Evolutionary conservation across 2,329 filamentous ascomycete species (phyloP).

Genomic region (Lecanosticta acicola): DNA sequence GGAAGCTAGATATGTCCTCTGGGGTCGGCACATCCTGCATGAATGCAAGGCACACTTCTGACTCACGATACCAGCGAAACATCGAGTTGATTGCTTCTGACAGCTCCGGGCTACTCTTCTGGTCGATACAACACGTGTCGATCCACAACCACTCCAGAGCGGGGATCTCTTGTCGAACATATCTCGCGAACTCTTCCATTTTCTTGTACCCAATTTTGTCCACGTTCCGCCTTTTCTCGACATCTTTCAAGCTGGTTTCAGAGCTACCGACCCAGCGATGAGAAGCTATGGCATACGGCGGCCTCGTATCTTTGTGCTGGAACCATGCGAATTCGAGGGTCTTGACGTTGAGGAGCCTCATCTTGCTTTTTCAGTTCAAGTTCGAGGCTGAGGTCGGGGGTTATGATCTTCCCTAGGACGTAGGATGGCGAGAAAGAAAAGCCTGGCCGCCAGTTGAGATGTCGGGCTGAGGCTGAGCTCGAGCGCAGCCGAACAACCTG

Average conservation of each 20-base stretch:
- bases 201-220: slow-evolving; percentile 9
- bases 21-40: slow-evolving; percentile 7
- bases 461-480: too few species aligned
- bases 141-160: slow-evolving; percentile 14
- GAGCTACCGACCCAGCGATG: slow-evolving; percentile 8
- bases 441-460: too few species aligned
- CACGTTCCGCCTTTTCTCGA: slow-evolving; percentile 2
- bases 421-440: too few species aligned
- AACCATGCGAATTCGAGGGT: slow-evolving; percentile 8
- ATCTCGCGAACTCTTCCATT: slow-evolving; percentile 6
- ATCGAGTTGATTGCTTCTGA: too few species aligned
- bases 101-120: slow-evolving; percentile 14
- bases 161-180: slow-evolving; percentile 1
- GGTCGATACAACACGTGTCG: slow-evolving; percentile 22
- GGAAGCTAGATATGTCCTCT: not conserved
- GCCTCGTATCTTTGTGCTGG: not conserved
- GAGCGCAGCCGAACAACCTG: too few species aligned
- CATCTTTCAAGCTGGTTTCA: slow-evolving; percentile 6
- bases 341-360: slow-evolving; percentile 10
- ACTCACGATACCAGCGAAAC: slow-evolving; percentile 17
- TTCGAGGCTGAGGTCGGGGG: too few species aligned
- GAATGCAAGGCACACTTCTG: slow-evolving; percentile 17
- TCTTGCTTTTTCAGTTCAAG: too few species aligned
- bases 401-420: too few species aligned
- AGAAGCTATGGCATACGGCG: slow-evolving; percentile 12